Percentiles rank a stretch among this genome's conserved stretches.
These are phyloP conservation scores for Neurospora africana DNA, from an alignment of 495 filamentous ascomycete genomes.

Conservation along the genomic window DNA sequence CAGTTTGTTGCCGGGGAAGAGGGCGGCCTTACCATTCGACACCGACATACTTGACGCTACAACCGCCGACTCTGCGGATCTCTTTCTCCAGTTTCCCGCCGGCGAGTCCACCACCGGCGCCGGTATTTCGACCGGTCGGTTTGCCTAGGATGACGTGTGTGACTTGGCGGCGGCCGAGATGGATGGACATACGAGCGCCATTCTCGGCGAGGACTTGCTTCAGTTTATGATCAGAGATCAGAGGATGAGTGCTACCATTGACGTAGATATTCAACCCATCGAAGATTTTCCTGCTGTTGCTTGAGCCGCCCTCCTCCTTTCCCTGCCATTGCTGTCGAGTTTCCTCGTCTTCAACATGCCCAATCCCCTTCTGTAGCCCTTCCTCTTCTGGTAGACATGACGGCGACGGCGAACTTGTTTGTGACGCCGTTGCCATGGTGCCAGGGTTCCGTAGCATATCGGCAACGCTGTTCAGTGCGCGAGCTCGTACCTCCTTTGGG, in stretches of 20 bases:
- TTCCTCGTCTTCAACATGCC: not conserved
- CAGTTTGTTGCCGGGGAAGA: not conserved
- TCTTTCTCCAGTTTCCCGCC: constrained; percentile 77
- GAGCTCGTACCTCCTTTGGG: constrained; percentile 31
- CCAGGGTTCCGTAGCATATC: constrained; percentile 40
- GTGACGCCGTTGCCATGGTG: constrained; percentile 21
- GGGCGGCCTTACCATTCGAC: constrained; percentile 61
- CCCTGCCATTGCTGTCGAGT: constrained; percentile 18
- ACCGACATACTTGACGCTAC: constrained; percentile 67
- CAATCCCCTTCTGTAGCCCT: not conserved
- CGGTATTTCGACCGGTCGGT: constrained; percentile 31
- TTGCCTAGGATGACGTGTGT: constrained; percentile 79
- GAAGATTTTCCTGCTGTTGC: constrained; percentile 43
- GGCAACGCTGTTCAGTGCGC: constrained; percentile 29
- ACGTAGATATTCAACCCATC: constrained; percentile 63
- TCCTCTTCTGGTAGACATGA: not conserved
- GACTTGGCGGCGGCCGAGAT: constrained; percentile 58
- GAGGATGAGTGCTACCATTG: constrained; percentile 75
- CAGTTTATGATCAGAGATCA: constrained; percentile 76
- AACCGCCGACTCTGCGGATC: constrained; percentile 50
- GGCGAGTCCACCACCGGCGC: constrained; percentile 69
- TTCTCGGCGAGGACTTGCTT: constrained; percentile 65
- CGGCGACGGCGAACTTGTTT: not conserved
- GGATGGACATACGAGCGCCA: constrained; percentile 58
- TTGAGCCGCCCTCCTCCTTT: constrained; percentile 25